Percentiles rank a stretch among this genome's conserved stretches.
Evolutionary conservation across 495 filamentous ascomycete species (phyloP).

Genomic region (Penicillium parvum): DNA sequence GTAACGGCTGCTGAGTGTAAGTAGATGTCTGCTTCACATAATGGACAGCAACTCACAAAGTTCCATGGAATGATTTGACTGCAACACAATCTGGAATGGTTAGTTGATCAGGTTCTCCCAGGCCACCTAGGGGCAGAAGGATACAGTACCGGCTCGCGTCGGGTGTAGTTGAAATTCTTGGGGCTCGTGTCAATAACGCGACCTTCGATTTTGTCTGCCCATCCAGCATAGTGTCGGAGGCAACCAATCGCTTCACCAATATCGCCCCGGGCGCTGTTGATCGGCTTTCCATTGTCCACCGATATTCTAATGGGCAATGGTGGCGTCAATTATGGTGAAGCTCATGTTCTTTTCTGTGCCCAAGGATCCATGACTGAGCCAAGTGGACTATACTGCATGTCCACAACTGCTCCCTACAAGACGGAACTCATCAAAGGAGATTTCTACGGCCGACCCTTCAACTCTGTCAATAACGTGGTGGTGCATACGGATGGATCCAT

Average conservation of each 20-base stretch:
- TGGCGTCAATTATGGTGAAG: slow-evolving; percentile 42
- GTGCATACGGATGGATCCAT: slow-evolving; percentile 51
- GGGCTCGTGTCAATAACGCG: slow-evolving; percentile 80
- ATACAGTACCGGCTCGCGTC: no score
- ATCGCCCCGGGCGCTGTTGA: no score
- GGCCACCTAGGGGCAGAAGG: no score
- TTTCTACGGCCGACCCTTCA: slow-evolving; percentile 57
- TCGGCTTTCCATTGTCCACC: no score
- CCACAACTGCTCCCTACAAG: slow-evolving; percentile 17
- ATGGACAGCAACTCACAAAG: no score
- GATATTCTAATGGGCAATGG: slow-evolving; percentile 54
- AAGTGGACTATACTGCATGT: slow-evolving; percentile 51
- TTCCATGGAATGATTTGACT: slow-evolving; percentile 96
- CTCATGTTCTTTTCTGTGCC: slow-evolving; percentile 44
- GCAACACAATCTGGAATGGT: slow-evolving; percentile 86
- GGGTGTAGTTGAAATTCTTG: slow-evolving; percentile 81
- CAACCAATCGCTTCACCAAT: no score
- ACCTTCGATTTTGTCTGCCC: slow-evolving; percentile 95
- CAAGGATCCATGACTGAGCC: slow-evolving; percentile 46
- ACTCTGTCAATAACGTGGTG: slow-evolving; percentile 55
- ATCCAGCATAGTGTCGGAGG: slow-evolving; percentile 89
- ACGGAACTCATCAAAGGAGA: slow-evolving; percentile 30
- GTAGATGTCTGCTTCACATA: no score
- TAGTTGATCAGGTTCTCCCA: no score
- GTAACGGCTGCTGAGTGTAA: no score